Percentiles rank a stretch among this genome's conserved stretches.
Conservation (phyloP, 495 filamentous ascomycete genomes). For the Neurospora sp. region DNA sequence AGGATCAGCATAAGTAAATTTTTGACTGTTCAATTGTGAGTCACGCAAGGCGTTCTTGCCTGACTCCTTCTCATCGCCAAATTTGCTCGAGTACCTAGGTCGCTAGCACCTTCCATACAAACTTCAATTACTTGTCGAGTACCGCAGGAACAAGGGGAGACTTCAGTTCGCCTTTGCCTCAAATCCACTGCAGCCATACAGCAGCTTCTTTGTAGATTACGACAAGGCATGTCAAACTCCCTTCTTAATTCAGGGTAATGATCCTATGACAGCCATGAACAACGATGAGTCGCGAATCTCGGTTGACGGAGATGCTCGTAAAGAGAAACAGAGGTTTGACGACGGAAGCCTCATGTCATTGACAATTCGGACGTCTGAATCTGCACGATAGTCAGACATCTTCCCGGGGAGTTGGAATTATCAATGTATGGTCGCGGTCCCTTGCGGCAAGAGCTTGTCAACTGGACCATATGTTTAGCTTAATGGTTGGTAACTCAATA, state of each 20-base stretch:
- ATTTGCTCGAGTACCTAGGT: background rate
- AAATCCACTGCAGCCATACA: no score
- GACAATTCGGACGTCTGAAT: background rate
- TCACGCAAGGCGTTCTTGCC: background rate
- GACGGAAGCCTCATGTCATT: background rate
- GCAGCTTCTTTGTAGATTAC: no score
- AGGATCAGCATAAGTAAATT: no score
- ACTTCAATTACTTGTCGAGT: no score
- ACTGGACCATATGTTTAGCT: background rate
- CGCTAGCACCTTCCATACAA: background rate
- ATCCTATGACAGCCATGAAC: background rate
- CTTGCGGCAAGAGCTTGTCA: background rate
- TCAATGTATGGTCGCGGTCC: background rate
- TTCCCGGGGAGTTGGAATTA: background rate
- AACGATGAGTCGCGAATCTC: background rate
- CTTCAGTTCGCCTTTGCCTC: no score
- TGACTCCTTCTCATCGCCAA: background rate
- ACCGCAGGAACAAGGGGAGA: no score
- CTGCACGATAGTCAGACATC: background rate
- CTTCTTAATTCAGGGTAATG: no score
- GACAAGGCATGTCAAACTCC: no score
- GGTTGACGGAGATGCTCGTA: background rate
- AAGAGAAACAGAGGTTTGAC: background rate
- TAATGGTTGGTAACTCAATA: background rate
- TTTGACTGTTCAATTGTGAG: background rate